Evolutionary conservation across 1,284 basidiomycete species (phyloP).

Genomic region (Sporisorium reilianum): DNA sequence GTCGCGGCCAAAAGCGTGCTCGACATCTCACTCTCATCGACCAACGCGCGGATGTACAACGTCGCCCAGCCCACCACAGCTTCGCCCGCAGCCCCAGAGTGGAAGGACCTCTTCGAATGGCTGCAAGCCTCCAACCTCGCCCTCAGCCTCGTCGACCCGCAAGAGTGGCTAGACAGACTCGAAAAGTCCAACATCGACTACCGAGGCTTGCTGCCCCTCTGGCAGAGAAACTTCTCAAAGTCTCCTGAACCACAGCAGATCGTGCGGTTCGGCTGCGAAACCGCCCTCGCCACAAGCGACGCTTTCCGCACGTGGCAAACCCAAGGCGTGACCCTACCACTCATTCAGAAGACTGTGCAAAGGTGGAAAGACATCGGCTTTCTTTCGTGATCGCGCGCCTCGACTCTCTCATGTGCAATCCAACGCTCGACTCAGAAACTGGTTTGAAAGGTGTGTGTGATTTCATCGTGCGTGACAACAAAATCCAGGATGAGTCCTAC

Average conservation of each 20-base stretch:
- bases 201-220: constrained; percentile 32
- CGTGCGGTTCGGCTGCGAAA: constrained; percentile 19
- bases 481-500: too few species aligned
- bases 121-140: constrained; percentile 76
- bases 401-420: too few species aligned
- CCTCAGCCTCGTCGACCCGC: constrained; percentile 79
- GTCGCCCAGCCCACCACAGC: constrained; percentile 28
- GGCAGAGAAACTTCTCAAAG: constrained; percentile 34
- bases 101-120: constrained; percentile 75
- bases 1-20: constrained; percentile 73
- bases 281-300: constrained; percentile 11
- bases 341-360: constrained; percentile 33
- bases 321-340: constrained; percentile 17
- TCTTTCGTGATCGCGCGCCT: constrained; percentile 7
- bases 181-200: constrained; percentile 49
- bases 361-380: constrained; percentile 36
- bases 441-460: constrained; percentile 6
- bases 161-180: constrained; percentile 73
- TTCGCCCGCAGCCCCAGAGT: constrained; percentile 1
- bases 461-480: constrained; percentile 8
- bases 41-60: constrained; percentile 11
- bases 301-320: constrained; percentile 19
- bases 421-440: too few species aligned
- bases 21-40: constrained; percentile 71
- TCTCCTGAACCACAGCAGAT: not conserved